Base-by-base conservation (phyloP, 2,329 filamentous ascomycete genomes). In the Aspergillus novoparasiticus region DNA sequence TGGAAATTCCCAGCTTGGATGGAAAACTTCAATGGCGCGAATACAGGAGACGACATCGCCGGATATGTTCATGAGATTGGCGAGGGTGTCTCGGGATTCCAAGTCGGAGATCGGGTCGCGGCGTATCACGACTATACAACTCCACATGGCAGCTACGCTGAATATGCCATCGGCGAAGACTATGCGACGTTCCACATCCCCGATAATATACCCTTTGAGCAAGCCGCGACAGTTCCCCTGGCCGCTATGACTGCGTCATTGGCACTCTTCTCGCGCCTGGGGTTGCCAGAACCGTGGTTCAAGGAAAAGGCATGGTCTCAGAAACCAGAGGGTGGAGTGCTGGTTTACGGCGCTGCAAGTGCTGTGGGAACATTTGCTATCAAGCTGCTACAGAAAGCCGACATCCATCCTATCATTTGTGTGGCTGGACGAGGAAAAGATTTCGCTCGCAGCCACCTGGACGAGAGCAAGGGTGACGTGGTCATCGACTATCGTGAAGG, bases 401-500 rank as follows among this genome's bases (percentile, higher is more conserved):
- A 85, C 69, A 85, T 89, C 66, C 85, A 88, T 71, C 87, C 86
- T 0, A 73, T 89, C 41, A 85, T 89, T 65, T 82, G 80, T 66
- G 78, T 89, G 11, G 85, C 86, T 3, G 0, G 86, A 86, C 9
- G 75, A 78, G 2, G 83, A 16, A 72, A 72, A n/a, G 70, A 79
- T 6, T 82, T 83, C 67, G 85, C 87, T 12, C 76, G 83, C 71
- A 71, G 69, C 3, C 74, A 86, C 30, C 79, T 88, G 58, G 81
- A 86, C 68, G 69, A 71, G 9, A 73, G 70, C 58, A 84, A 84
- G 68, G 86, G 86, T 46, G 86, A 88, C 68, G 72, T 77, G 2
- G 74, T 89, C 26, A 71, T 89, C 59, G 86, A 89, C 75, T 88
- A 89, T 72, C 83, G 86, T 30, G 70, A 77, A 0, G 86, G 86